Evolutionary conservation across 352 stramenopile species (phyloP), one percentile per base, ranked within the genome.

Genomic region (Globisporangium heterothallicum): DNA sequence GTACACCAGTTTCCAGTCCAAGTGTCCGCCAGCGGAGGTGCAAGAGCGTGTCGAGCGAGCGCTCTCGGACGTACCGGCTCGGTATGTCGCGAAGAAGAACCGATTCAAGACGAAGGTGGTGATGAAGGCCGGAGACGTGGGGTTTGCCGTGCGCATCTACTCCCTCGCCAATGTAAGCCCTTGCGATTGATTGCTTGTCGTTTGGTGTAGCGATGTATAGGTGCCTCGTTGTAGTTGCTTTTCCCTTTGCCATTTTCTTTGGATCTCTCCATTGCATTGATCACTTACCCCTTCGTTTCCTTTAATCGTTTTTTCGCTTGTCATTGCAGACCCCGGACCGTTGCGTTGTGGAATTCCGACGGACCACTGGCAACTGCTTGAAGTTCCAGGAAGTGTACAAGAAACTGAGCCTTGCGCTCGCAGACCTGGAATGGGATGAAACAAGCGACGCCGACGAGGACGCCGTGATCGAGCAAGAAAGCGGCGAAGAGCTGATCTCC

Each of bases 1-100:
- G 41, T 87, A 88, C 63, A 90, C 79, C 48, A 84, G 66, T 59
- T 90, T 90, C 61, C 72, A 88, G 62, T 83, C 79, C 24, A 72
- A 63, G 49, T 61, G 59, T 0, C 36, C 68, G 25, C 70, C 76
- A 4, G 58, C 53, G 16, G 70, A 84, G 42, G 64, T 88, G 34
- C 74, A 86, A 49, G 63, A 58, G 18, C 74, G 72, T 21, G 63
- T 90, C 13, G 76, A 88, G 52, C 61, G 65, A 53, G 72, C 63
- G 24, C 57, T 90, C 16, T 58, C 53, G n/a, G 70, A 85, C 26
- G 26, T 74, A 16, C 70, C 68, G 25, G 76, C 74, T 26, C 56
- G 64, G 10, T 70, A 83, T 38, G 61, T 84, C 26, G 58, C 55
- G 30, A 76, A 79, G 60, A 83, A 84, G 50, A 68, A 77, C 34